These are phyloP conservation scores for Alternaria ethzedia DNA, from an alignment of 2,329 filamentous ascomycete species.

Conservation along the genomic window DNA sequence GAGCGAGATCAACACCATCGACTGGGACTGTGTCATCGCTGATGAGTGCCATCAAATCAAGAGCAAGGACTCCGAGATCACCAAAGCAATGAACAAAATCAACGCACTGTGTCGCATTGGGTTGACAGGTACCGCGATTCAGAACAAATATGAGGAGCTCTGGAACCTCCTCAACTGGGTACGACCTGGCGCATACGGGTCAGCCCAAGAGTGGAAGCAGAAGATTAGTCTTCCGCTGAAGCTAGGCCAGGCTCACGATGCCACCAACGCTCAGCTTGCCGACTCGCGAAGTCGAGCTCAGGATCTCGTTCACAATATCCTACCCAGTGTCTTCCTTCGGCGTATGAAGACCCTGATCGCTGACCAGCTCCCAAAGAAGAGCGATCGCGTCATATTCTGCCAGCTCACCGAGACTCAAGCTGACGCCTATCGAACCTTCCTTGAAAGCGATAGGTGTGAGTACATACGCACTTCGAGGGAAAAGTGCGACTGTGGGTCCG, in stretches of 20 bases:
- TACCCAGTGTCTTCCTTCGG: conserved; percentile 88
- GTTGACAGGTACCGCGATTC: conserved; percentile 92
- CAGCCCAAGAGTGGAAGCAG: conserved; percentile 76
- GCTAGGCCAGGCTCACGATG: conserved; percentile 90
- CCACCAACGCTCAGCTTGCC: conserved; percentile 81
- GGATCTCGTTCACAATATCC: conserved; percentile 82
- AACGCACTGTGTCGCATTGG: conserved; percentile 93
- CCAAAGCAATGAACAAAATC: conserved; percentile 85
- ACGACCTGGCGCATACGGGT: conserved; percentile 76
- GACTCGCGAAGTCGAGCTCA: conserved; percentile 80
- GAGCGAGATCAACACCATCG: conserved; percentile 78
- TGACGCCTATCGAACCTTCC: conserved; percentile 80
- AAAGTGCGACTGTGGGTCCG: conserved; percentile 71
- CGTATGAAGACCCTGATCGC: conserved; percentile 93
- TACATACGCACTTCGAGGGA: conserved; percentile 73
- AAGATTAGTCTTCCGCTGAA: conserved; percentile 81
- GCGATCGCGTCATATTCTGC: conserved; percentile 92
- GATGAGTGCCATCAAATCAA: conserved; percentile 95
- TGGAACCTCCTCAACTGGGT: conserved; percentile 98
- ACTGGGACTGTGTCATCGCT: conserved; percentile 93
- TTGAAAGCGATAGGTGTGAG: conserved; percentile 73
- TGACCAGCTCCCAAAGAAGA: conserved; percentile 92
- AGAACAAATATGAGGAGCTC: conserved; percentile 96
- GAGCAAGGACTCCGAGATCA: conserved; percentile 76
- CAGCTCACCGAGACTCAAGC: conserved; percentile 82